A percentile compares a stretch with the other conserved stretches of the same genome.
phyloP scores from a whole-genome alignment of 305 asterid species.

The Fraxinus paxiana region DNA sequence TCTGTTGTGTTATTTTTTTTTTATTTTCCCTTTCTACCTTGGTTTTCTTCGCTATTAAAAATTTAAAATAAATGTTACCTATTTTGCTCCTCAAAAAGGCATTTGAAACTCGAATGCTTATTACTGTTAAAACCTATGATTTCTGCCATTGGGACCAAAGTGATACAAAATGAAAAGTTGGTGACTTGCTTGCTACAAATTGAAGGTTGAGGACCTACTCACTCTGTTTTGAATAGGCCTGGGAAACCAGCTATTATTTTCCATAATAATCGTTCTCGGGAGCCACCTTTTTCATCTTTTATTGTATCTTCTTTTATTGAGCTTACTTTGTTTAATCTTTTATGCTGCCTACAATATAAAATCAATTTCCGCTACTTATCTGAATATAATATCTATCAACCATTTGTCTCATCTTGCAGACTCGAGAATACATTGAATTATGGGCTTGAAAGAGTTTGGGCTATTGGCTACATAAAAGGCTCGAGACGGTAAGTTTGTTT shows the following conservation, averaged over 20 bases:
- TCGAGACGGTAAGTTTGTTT: slow-evolving; percentile 46
- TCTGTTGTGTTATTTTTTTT: background rate
- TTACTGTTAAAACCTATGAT: background rate
- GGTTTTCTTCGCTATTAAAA: background rate
- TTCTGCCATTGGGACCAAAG: background rate
- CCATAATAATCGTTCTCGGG: background rate
- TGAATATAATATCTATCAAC: slow-evolving; percentile 12
- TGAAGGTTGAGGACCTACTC: background rate
- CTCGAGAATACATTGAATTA: slow-evolving; percentile 55
- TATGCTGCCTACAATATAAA: background rate
- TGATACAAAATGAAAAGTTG: background rate
- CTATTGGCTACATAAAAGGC: slow-evolving; percentile 53
- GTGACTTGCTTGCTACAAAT: background rate
- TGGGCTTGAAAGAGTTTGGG: slow-evolving; percentile 70
- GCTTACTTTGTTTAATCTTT: background rate
- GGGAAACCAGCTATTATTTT: background rate
- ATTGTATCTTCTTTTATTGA: background rate
- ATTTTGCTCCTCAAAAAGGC: background rate
- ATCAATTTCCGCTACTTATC: background rate
- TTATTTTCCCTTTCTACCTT: background rate
- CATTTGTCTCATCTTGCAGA: slow-evolving; percentile 35
- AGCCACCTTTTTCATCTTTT: background rate
- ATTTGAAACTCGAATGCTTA: background rate
- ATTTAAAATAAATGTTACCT: background rate
- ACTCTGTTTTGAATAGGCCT: background rate